phyloP scores from a whole-genome alignment of 257 asterid species.

The Verbascum thapsus region DNA sequence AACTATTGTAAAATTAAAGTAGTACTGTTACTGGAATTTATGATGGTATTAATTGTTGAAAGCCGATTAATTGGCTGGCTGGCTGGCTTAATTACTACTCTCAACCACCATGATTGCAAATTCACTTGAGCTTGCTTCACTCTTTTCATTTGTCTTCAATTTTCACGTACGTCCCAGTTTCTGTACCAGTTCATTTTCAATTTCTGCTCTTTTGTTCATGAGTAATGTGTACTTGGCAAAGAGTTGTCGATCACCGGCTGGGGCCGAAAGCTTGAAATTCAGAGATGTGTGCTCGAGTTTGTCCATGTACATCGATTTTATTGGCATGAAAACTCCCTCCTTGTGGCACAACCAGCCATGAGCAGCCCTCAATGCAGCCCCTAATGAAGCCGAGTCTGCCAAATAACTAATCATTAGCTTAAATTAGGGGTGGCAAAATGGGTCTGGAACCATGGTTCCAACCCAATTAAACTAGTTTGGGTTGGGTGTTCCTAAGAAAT shows the following conservation, averaged over 20 bases:
- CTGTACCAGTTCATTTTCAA: conserved; percentile 55
- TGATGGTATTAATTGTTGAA: too few species aligned
- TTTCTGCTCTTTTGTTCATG: conserved; percentile 63
- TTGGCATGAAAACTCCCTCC: conserved; percentile 50
- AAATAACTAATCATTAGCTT: not conserved
- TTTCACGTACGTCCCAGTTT: conserved; percentile 53
- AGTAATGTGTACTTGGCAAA: conserved; percentile 45
- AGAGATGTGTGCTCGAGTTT: conserved; percentile 64
- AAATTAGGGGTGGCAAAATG: too few species aligned
- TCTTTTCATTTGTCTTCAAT: too few species aligned
- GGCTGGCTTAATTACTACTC: too few species aligned
- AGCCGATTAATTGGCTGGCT: too few species aligned
- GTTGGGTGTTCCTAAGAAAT: too few species aligned
- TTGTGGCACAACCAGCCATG: conserved; percentile 78
- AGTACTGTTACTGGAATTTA: too few species aligned
- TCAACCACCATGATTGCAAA: too few species aligned
- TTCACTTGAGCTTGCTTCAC: too few species aligned
- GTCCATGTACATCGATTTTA: conserved; percentile 55
- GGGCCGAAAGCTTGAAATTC: conserved; percentile 54
- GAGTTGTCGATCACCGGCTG: conserved; percentile 53
- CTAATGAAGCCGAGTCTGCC: conserved; percentile 79
- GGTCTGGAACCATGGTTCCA: too few species aligned
- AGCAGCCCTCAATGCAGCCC: conserved; percentile 86
- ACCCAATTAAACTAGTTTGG: too few species aligned
- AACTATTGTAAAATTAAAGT: too few species aligned